These are phyloP conservation scores for Anethum foeniculum DNA, from an alignment of 140 eudicot genomes.

Conservation along the genomic window DNA sequence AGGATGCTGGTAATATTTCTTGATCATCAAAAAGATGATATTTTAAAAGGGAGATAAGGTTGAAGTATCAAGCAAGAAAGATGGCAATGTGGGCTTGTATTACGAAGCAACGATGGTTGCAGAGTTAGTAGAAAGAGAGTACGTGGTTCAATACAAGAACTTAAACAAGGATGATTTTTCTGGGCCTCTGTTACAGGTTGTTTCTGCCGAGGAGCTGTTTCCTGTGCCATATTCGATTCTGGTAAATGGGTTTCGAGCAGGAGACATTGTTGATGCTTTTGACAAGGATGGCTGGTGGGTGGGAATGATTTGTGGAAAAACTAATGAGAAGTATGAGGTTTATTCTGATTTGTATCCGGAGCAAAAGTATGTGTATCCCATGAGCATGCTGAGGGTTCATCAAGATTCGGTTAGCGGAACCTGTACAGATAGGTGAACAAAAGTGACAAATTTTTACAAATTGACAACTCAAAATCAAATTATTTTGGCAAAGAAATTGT, in stretches of 20 bases:
- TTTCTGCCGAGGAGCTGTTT: background rate
- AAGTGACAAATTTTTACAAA: too few species aligned
- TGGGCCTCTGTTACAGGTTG: background rate
- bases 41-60: background rate
- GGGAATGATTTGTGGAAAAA: background rate
- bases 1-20: background rate
- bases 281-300: background rate
- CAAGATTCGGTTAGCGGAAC: background rate
- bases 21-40: background rate
- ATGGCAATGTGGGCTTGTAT: background rate
- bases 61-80: background rate
- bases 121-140: background rate
- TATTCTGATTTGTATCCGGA: background rate
- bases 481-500: too few species aligned
- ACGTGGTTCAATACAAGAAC: background rate
- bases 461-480: too few species aligned
- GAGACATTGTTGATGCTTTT: background rate
- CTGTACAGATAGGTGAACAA: too few species aligned
- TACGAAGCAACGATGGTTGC: background rate
- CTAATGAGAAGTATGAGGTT: background rate
- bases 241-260: background rate
- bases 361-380: background rate
- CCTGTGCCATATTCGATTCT: background rate
- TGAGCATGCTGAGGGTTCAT: background rate
- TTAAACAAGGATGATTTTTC: background rate